Conservation (phyloP, 306 rosid species). For the Ormosia semicastrata region DNA sequence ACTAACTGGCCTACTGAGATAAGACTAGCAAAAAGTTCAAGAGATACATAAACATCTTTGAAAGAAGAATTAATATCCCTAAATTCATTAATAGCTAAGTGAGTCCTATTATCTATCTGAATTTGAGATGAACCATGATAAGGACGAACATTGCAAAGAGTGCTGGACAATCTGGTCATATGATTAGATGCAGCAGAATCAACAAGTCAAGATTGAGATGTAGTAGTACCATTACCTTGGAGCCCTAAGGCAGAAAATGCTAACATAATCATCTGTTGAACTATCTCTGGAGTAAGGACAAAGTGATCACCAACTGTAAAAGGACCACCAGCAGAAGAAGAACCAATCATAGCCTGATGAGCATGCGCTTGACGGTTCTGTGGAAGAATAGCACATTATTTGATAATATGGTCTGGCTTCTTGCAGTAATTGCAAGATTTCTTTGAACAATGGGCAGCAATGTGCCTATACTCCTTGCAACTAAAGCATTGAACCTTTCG, state of each 20-base stretch:
- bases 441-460: too few species aligned
- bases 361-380: background rate
- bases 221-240: background rate
- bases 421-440: background rate
- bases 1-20: background rate
- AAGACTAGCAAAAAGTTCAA: background rate
- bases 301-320: too few species aligned
- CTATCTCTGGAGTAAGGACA: background rate
- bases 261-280: background rate
- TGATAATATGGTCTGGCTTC: background rate
- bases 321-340: background rate
- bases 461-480: too few species aligned
- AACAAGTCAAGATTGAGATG: background rate
- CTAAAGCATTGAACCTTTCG: too few species aligned
- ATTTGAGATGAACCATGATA: background rate
- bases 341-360: background rate
- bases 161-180: background rate
- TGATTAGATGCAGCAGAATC: background rate
- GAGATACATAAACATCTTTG: background rate
- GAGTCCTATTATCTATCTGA: background rate
- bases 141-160: background rate
- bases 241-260: background rate
- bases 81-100: background rate
- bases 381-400: background rate
- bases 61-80: background rate